A percentile compares a stretch with the other conserved stretches of the same genome.
Conservation (phyloP, 73 alveolate genomes). For the Paraurostyla sp. region DNA sequence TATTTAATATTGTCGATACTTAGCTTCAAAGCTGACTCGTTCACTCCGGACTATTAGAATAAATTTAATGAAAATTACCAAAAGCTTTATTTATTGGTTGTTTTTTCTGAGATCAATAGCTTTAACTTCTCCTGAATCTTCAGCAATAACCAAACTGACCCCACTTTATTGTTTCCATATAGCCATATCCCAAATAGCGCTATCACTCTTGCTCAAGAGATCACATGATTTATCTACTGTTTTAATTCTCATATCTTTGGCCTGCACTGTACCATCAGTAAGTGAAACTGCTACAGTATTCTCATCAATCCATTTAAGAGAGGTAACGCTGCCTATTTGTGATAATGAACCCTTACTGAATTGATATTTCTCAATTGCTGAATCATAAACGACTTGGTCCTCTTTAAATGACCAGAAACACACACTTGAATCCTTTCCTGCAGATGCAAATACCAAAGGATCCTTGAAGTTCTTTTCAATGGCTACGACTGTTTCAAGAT, state of each 20-base stretch:
- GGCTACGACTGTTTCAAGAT: background rate
- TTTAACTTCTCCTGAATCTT: slow-evolving; percentile 47
- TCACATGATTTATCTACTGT: background rate
- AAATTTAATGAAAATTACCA: background rate
- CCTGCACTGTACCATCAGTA: slow-evolving; percentile 13
- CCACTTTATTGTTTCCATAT: background rate
- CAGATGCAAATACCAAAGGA: background rate
- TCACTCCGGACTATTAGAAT: background rate
- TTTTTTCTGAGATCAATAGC: slow-evolving; percentile 32
- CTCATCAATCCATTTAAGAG: slow-evolving; percentile 43
- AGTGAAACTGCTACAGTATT: slow-evolving; percentile 2
- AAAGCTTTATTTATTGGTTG: background rate
- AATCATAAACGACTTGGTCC: slow-evolving; percentile 13
- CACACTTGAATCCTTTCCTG: slow-evolving; percentile 38
- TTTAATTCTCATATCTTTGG: slow-evolving; percentile 8
- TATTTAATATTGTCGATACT: background rate
- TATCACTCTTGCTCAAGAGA: background rate
- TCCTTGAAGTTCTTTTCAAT: slow-evolving; percentile 44
- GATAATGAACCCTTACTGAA: background rate
- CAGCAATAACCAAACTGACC: background rate
- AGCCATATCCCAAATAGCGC: slow-evolving; percentile 46
- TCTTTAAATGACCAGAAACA: slow-evolving; percentile 30
- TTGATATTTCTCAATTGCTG: slow-evolving; percentile 2
- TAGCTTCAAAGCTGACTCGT: slow-evolving; percentile 48
- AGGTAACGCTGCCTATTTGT: slow-evolving; percentile 17